Evolutionary conservation across 768 basidiomycete species (phyloP).

Genomic region (Cyclocybe aegerita): DNA sequence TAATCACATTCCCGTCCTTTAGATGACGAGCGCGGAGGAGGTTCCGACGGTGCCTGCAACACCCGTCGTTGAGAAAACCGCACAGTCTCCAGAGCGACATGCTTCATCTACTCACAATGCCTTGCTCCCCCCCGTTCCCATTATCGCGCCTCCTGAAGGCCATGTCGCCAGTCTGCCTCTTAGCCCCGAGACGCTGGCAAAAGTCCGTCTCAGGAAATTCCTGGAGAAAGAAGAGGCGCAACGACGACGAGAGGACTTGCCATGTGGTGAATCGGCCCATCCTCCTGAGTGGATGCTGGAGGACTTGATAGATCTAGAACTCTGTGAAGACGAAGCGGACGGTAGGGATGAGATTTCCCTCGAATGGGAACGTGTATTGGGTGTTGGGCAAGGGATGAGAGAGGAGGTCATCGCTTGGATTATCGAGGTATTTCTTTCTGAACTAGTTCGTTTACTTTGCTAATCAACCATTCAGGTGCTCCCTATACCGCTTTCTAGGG

Average conservation of each 20-base stretch:
- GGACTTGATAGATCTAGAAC: slow-evolving; percentile 4
- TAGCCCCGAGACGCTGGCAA: slow-evolving; percentile 41
- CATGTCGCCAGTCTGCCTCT: slow-evolving; percentile 31
- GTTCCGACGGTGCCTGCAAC: slow-evolving; percentile 14
- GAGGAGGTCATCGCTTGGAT: slow-evolving; percentile 21
- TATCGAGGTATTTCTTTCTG: slow-evolving; percentile 37
- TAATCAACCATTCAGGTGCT: slow-evolving; percentile 13
- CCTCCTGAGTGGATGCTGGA: slow-evolving; percentile 1
- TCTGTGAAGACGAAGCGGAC: slow-evolving; percentile 6
- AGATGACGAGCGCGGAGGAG: neutral
- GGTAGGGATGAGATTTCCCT: slow-evolving; percentile 1
- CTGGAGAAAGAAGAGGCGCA: slow-evolving; percentile 39
- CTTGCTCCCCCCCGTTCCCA: slow-evolving; percentile 33
- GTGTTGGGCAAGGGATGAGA: slow-evolving; percentile 16
- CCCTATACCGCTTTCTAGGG: slow-evolving; percentile 15
- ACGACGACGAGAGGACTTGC: slow-evolving; percentile 35
- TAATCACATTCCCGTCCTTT: neutral
- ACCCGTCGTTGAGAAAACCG: neutral
- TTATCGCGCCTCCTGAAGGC: slow-evolving; percentile 52
- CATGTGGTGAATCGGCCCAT: slow-evolving; percentile 1
- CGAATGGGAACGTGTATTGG: slow-evolving; percentile 22
- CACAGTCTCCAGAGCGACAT: neutral
- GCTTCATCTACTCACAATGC: neutral
- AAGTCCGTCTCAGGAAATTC: slow-evolving; percentile 39
- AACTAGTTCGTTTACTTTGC: neutral